Evolutionary conservation across 371 early-diverging fungal species (phyloP), one percentile per base, ranked within the genome.

Genomic region (Syncephalastrum sp.): DNA sequence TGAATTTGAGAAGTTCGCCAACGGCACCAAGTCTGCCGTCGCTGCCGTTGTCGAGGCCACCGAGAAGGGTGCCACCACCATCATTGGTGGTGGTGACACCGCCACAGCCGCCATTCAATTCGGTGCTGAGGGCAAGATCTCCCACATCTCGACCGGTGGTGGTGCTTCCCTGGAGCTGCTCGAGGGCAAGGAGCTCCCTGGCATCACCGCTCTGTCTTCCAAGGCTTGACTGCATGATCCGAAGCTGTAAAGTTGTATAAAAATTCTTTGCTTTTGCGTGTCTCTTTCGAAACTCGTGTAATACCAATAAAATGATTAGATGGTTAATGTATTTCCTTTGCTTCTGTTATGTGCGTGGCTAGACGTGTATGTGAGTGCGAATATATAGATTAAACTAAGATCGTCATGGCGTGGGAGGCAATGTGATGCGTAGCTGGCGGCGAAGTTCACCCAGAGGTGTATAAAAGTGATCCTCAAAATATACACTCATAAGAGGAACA

Each of bases 111-210:
- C 92, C 56, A 89, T 94, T 57, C 89, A 96, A 70, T 93, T 91
- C 84, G 75, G 77, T 56, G 80, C 87, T 58, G 94, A 89, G 60
- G 88, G 84, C 61, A 87, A 91, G 72, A 91, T 99, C 74, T 88
- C 88, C 60, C 97, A 98, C 77, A 94, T 99, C 62, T 90, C 91
- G 54, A 99, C 99, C 56, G 99, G 99, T 69, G 99, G 99, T 57
- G 99, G 99, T 80, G 97, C 98, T 47, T 86, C 88, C 53, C 83
- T 99, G 59, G 98, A 98, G 82, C 86, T 99, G 29, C 83, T 99
- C 58, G 98, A 98, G 82, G 98, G 81, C 57, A 89, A 89, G 78
- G 82, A 82, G 50, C 82, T 93, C 47, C 97, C 97, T 42, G 97
- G 97, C 70, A 94, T 97, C 57, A 70, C 83, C 65, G 92, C 94